Percentiles rank a stretch among this genome's conserved stretches.
Evolutionary conservation across 805 yeast genomes (phyloP).

Genomic region (Candida pini): DNA sequence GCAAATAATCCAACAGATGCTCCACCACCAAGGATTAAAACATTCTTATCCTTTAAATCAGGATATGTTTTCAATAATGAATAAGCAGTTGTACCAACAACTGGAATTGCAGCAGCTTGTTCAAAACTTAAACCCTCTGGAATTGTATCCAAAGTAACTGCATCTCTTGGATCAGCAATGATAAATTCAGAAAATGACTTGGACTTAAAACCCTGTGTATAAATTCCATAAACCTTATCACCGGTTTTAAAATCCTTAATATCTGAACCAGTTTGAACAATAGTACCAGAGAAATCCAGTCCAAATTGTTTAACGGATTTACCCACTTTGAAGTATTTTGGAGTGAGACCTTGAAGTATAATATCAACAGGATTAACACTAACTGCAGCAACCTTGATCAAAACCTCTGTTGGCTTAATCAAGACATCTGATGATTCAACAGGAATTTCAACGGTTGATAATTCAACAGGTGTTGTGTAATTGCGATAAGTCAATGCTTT

Average conservation of each 20-base stretch:
- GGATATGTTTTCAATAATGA: constrained; percentile 14
- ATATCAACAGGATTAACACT: constrained; percentile 17
- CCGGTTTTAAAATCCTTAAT: constrained; percentile 10
- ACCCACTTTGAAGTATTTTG: constrained; percentile 2
- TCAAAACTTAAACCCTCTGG: constrained; percentile 42
- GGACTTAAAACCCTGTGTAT: background rate
- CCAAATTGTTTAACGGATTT: constrained; percentile 11
- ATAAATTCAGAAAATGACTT: constrained; percentile 39
- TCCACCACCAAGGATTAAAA: constrained; percentile 69
- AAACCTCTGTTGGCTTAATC: constrained; percentile 12
- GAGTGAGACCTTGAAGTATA: constrained; percentile 5
- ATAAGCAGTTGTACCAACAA: constrained; percentile 61
- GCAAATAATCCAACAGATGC: constrained; percentile 60
- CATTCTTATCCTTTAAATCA: constrained; percentile 36
- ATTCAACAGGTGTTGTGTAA: constrained; percentile 10
- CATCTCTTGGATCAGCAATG: constrained; percentile 30
- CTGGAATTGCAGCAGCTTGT: constrained; percentile 63
- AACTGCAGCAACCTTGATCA: constrained; percentile 12
- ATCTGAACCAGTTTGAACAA: constrained; percentile 13
- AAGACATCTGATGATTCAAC: constrained; percentile 4
- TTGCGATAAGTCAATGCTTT: constrained; percentile 9
- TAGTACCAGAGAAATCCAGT: constrained; percentile 16
- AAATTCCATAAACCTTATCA: constrained; percentile 13
- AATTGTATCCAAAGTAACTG: constrained; percentile 33
- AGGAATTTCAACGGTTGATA: constrained; percentile 4